Evolutionary conservation across 495 filamentous ascomycete genomes (phyloP).

Genomic region (Aspergillus sclerotioniger): DNA sequence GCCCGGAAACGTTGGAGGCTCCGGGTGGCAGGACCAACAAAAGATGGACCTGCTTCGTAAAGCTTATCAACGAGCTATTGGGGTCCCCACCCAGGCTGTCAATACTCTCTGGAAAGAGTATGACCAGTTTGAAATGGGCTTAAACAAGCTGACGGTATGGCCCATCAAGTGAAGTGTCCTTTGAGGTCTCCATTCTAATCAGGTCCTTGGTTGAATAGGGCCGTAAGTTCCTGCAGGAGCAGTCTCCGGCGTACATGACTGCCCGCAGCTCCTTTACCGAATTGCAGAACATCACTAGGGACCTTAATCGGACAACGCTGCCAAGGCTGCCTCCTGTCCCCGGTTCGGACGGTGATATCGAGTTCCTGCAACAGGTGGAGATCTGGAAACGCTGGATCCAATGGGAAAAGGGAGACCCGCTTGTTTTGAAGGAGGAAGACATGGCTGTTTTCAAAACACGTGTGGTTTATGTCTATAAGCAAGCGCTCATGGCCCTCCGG

Average conservation of each 20-base stretch:
- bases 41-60: constrained; percentile 94
- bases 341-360: constrained; percentile 83
- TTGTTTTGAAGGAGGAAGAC: constrained; percentile 81
- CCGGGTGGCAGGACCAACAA: constrained; percentile 91
- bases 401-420: constrained; percentile 90
- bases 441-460: constrained; percentile 66
- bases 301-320: constrained; percentile 71
- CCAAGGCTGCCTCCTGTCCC: constrained; percentile 77
- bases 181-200: not conserved
- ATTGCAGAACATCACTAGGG: constrained; percentile 79
- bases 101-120: constrained; percentile 95
- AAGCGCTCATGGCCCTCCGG: constrained; percentile 86
- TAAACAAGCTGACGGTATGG: constrained; percentile 82
- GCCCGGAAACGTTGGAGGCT: constrained; percentile 80
- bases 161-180: constrained; percentile 14
- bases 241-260: constrained; percentile 88
- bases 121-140: constrained; percentile 85
- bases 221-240: constrained; percentile 88
- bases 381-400: constrained; percentile 91
- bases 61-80: constrained; percentile 85
- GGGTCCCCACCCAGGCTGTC: constrained; percentile 74
- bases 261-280: constrained; percentile 81
- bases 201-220: constrained; percentile 50
- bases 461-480: constrained; percentile 86
- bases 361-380: constrained; percentile 81